These are phyloP conservation scores for Podila epicladia DNA, from an alignment of 192 early-diverging fungal species.

Conservation along the genomic window DNA sequence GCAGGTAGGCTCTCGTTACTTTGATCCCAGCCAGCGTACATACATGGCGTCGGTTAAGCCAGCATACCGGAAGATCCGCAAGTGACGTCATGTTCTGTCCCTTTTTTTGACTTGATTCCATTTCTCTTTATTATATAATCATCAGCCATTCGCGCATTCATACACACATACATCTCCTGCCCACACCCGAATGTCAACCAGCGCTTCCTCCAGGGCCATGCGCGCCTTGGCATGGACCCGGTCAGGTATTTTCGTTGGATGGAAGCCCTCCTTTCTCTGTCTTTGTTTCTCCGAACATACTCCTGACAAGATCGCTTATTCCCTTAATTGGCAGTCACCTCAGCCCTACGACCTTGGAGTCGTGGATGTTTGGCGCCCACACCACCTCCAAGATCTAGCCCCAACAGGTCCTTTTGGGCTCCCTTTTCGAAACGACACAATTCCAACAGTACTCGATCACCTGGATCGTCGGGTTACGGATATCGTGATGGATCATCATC, in stretches of 20 bases:
- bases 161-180: neutral
- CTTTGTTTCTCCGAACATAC: neutral
- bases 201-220: slow-evolving; percentile 10
- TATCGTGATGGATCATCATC: neutral
- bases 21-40: too few relatives aligned
- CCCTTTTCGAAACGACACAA: neutral
- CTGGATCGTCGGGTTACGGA: slow-evolving; percentile 19
- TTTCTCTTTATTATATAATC: neutral
- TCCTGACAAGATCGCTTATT: neutral
- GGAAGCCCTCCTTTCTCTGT: neutral
- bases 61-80: too few relatives aligned
- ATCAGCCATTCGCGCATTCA: slow-evolving; percentile 6
- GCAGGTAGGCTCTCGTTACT: too few relatives aligned
- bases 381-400: too few relatives aligned
- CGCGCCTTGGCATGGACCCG: slow-evolving; percentile 18
- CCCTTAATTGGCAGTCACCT: neutral
- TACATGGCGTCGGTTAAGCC: too few relatives aligned
- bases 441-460: slow-evolving; percentile 6
- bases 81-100: too few relatives aligned
- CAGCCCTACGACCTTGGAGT: neutral
- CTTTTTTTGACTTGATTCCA: neutral
- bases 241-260: neutral
- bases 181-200: slow-evolving; percentile 11
- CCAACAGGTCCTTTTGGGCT: neutral
- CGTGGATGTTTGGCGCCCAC: too few relatives aligned